These are phyloP conservation scores for Atkinsonella hypoxylon DNA, from an alignment of 2,329 filamentous ascomycete species.

Conservation along the genomic window DNA sequence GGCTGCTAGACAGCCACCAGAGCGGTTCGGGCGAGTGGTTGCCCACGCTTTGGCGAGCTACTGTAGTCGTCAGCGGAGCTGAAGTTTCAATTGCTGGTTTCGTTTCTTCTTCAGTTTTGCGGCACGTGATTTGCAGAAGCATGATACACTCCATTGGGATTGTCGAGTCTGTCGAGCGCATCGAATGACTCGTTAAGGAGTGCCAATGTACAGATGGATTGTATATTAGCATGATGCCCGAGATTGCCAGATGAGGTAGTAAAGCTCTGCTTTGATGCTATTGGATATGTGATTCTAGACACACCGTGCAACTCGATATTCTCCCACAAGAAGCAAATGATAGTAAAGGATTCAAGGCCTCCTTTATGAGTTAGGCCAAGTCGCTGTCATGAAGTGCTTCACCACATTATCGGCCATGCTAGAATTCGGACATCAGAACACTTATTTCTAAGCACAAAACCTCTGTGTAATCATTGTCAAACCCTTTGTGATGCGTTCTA, in stretches of 20 bases:
- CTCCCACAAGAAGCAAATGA: too few species aligned
- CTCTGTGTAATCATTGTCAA: constrained; percentile 15
- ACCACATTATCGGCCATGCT: too few species aligned
- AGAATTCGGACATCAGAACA: too few species aligned
- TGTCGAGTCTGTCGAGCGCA: background rate
- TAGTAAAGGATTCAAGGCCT: too few species aligned
- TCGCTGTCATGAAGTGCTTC: too few species aligned
- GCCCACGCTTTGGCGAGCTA: constrained; percentile 8
- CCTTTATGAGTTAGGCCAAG: too few species aligned
- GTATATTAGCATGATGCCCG: background rate
- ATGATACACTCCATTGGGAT: background rate
- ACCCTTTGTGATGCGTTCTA: constrained; percentile 21
- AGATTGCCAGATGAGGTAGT: background rate
- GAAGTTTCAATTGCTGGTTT: background rate
- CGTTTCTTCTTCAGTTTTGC: background rate
- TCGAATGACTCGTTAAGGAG: background rate
- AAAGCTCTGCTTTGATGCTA: background rate
- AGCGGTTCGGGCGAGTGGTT: constrained; percentile 12
- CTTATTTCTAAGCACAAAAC: constrained; percentile 15
- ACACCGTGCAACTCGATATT: background rate
- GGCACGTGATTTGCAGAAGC: background rate
- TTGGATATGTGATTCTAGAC: background rate
- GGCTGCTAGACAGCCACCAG: constrained; percentile 7
- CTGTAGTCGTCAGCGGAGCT: background rate
- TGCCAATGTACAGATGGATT: background rate